A percentile compares a stretch with the other conserved stretches of the same genome.
Conservation (phyloP, 1,139 yeast species). For the Yamadazyma oceani region DNA sequence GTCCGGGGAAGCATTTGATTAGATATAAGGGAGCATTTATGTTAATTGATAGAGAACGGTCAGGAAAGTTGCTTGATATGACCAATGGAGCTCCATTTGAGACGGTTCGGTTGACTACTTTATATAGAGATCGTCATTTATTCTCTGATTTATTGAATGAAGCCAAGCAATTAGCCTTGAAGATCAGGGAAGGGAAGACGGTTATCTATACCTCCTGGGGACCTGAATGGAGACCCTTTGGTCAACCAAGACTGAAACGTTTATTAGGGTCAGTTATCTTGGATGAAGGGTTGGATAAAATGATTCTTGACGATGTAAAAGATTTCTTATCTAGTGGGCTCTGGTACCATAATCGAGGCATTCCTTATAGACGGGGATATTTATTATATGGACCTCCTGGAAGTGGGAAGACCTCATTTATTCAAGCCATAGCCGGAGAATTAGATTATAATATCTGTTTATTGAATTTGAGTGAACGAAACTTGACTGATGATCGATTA, state of each 20-base stretch:
- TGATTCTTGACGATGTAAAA: slow-evolving; percentile 65
- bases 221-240: slow-evolving; percentile 98
- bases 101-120: slow-evolving; percentile 87
- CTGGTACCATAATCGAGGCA: slow-evolving; percentile 96
- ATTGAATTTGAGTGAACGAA: slow-evolving; percentile 83
- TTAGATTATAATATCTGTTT: slow-evolving; percentile 94
- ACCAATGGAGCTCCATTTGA: slow-evolving; percentile 94
- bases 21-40: slow-evolving; percentile 85
- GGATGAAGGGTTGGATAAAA: slow-evolving; percentile 70
- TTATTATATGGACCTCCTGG: slow-evolving; percentile 97
- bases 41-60: slow-evolving; percentile 85
- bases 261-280: slow-evolving; percentile 81
- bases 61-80: slow-evolving; percentile 85
- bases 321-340: slow-evolving; percentile 79
- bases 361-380: slow-evolving; percentile 95
- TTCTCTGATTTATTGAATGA: slow-evolving; percentile 76
- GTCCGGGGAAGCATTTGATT: slow-evolving; percentile 92
- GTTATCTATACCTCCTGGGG: slow-evolving; percentile 95
- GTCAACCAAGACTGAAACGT: slow-evolving; percentile 90
- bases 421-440: slow-evolving; percentile 96
- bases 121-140: slow-evolving; percentile 75
- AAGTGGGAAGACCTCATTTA: slow-evolving; percentile 92
- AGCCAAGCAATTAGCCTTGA: slow-evolving; percentile 81
- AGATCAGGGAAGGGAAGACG: slow-evolving; percentile 87
- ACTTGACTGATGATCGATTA: slow-evolving; percentile 88